phyloP scores from a whole-genome alignment of 257 asterid genomes.

The Nicotiana sylvestris region DNA sequence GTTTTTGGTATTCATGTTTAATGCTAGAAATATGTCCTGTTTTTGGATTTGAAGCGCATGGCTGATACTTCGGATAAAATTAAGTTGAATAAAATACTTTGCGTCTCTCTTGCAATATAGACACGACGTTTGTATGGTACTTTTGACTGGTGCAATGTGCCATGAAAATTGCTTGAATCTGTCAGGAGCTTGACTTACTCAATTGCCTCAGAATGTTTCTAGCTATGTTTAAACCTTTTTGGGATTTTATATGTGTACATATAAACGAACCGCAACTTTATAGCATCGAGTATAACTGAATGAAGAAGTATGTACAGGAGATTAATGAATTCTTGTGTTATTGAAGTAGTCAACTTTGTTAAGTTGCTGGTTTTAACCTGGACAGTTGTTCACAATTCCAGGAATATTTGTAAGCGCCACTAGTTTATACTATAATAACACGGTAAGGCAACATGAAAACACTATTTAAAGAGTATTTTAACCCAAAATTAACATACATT shows the following conservation, averaged over 20 bases:
- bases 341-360: background rate
- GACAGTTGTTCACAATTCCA: background rate
- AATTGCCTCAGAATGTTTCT: background rate
- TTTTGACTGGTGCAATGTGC: background rate
- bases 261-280: background rate
- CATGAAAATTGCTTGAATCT: background rate
- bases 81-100: background rate
- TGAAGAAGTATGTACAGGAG: background rate
- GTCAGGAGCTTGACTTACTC: background rate
- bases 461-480: background rate
- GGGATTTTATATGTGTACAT: background rate
- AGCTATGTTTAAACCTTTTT: background rate
- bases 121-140: background rate
- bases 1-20: background rate
- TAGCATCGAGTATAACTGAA: background rate
- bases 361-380: background rate
- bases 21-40: background rate
- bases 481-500: background rate
- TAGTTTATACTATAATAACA: background rate
- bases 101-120: background rate
- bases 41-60: background rate
- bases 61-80: background rate
- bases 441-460: background rate
- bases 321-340: background rate
- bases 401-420: background rate